Percentiles rank a stretch among this genome's conserved stretches.
phyloP scores from a whole-genome alignment of 108 stramenopile species.

The Discostella pseudostelligera region DNA sequence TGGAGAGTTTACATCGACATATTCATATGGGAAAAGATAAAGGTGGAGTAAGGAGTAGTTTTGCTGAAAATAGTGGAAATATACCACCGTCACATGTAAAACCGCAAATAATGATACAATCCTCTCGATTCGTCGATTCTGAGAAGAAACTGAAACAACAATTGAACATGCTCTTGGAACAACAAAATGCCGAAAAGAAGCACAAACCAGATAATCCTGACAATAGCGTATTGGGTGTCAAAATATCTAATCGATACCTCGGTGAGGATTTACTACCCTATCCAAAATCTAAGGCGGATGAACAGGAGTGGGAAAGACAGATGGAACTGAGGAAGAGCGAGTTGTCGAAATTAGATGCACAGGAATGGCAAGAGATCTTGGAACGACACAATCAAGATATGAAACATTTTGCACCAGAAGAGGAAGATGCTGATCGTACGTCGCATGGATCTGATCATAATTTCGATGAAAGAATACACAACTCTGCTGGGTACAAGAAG shows the following conservation, averaged over 20 bases:
- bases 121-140: conserved; percentile 37
- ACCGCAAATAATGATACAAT: conserved; percentile 30
- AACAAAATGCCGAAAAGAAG: conserved; percentile 31
- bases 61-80: conserved; percentile 3
- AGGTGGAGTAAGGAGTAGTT: background rate
- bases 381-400: conserved; percentile 27
- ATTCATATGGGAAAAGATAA: conserved; percentile 3
- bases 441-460: background rate
- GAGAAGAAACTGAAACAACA: conserved; percentile 48
- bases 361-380: conserved; percentile 37
- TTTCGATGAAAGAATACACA: background rate
- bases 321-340: conserved; percentile 36
- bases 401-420: conserved; percentile 12
- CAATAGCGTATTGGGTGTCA: conserved; percentile 33
- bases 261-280: conserved; percentile 46
- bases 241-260: conserved; percentile 44
- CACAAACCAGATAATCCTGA: conserved; percentile 13
- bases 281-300: conserved; percentile 24
- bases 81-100: conserved; percentile 11
- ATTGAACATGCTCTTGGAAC: conserved; percentile 30
- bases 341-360: conserved; percentile 27
- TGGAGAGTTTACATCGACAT: conserved; percentile 8
- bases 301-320: conserved; percentile 27
- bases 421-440: background rate
- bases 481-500: background rate